Evolutionary conservation across 345 rosid species (phyloP), one percentile per base, ranked within the genome.

Genomic region (Crucihimalaya himalaica): DNA sequence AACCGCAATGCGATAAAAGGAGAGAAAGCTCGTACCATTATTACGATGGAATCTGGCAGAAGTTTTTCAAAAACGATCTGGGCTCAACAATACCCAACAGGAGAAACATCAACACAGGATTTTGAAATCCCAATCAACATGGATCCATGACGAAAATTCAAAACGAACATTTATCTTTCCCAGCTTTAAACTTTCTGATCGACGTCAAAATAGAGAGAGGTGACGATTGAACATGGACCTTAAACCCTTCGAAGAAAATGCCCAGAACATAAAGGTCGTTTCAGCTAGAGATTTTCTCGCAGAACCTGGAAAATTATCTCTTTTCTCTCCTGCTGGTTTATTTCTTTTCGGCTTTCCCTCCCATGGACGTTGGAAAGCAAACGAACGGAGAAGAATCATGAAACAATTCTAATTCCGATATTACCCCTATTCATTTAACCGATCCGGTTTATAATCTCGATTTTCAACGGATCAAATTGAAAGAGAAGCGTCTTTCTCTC

Each of bases 291-390:
- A 65, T 59, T 71, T 57, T 70, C 74, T 70, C 56, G 60, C 27
- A 23, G 32, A 56, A 15, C 54, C 23, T 32, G 46, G 15, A 13
- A 19, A 25, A 23, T 19, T 64, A 31, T 43, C 58, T 66, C 37
- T 2, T 9, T 8, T 63, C 61, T 72, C 63, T 28, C 35, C 28
- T 11, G 18, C 4, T 60, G 54, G 53, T 62, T 61, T 62, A 23
- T 23, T 62, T 62, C 53, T 61, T 35, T 75, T 74, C 61, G 50
- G 66, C 68, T 59, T 76, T n/a, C 66, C 75, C 63, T 56, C 58
- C 66, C 13, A 25, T 15, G 79, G 79, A 69, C 74, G 75, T 76
- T 69, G 75, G 74, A 72, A 64, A 52, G 57, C 74, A 64, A 52
- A 50, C 74, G 15, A 75, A 68, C 46, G 39, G 21, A 46, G 60